These are phyloP conservation scores for Malus asiatica DNA, from an alignment of 306 rosid species.

Conservation along the genomic window DNA sequence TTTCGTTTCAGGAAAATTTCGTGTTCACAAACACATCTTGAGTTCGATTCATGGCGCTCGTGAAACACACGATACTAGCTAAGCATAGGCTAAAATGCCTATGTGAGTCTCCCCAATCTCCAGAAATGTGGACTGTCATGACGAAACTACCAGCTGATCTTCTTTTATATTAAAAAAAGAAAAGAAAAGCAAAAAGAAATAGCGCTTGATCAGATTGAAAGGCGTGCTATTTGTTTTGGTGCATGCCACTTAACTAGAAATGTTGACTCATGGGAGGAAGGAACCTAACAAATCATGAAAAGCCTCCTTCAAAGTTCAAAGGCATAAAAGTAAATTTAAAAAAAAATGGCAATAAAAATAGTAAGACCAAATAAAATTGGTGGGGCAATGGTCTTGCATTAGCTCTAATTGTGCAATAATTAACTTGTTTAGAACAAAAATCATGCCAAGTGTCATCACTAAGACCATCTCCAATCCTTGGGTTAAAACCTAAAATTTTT, in stretches of 20 bases:
- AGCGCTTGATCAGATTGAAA: neutral
- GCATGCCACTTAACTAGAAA: neutral
- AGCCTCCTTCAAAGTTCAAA: neutral
- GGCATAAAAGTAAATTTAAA: neutral
- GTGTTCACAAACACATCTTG: too few relatives aligned
- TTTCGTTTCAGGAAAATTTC: too few relatives aligned
- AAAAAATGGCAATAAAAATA: neutral
- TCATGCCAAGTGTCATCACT: neutral
- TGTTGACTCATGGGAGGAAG: neutral
- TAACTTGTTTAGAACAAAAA: neutral
- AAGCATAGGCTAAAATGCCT: too few relatives aligned
- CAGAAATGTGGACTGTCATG: too few relatives aligned
- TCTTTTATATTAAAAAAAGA: too few relatives aligned
- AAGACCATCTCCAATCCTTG: neutral
- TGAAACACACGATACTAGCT: too few relatives aligned
- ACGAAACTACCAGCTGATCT: too few relatives aligned
- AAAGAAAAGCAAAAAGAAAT: neutral
- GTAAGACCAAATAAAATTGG: conserved; percentile 3
- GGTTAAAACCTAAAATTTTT: too few relatives aligned
- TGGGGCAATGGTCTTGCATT: neutral
- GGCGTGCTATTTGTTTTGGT: neutral
- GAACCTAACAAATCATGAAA: neutral
- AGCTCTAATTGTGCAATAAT: neutral
- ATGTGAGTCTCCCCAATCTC: accelerated
- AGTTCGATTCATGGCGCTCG: too few relatives aligned